Base-by-base conservation (phyloP, 2,329 filamentous ascomycete genomes). In the Alternaria consortialis region DNA sequence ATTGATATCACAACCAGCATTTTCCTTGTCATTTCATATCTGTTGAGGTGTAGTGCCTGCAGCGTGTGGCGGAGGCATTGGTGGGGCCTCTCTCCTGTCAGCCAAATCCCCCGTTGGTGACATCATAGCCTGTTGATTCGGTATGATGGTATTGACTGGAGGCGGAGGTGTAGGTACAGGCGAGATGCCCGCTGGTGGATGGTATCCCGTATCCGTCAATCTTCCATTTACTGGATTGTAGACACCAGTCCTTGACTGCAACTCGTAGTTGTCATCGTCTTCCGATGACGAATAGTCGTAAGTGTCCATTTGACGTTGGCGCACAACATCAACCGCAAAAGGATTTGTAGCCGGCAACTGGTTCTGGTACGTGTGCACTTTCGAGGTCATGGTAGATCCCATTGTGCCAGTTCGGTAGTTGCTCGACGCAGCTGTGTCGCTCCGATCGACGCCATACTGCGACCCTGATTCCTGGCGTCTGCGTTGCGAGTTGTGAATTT, bases 231-330 rank as follows among this genome's bases (percentile, higher is more conserved):
- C 74, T 17, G 74, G 76, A 40, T 79, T 76, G 55, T 78, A 77
- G 5, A 63, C 64, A 36, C 60, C 66, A 12, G 65, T 64, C 25
- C 54, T 65, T 12, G 71, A 65, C 4, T 77, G 76, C 20, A 80
- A 67, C 63, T 80, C 77, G 43, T 75, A 78, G 40, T 70, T 70
- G 13, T 75, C 73, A 2, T 79, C 77, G 23, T 80, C 77, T 55
- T 80, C 77, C 1, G 77, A 80, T 7, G 77, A 79, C 1, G 77
- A 79, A 42, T 77, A 77, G 34, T 74, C 73, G 46, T 80, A 80
- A 6, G 66, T 75, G 27, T 79, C 77, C 57, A 72, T 71, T 27
- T 67, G 72, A 25, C 70, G 69, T 55, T 70, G 67, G n/a, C 66
- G 71, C 37, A 63, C 57, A 23, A 63, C 61, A 42, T 67, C 67